Conservation (phyloP, 345 rosid species). For the Heritiera fomes region DNA sequence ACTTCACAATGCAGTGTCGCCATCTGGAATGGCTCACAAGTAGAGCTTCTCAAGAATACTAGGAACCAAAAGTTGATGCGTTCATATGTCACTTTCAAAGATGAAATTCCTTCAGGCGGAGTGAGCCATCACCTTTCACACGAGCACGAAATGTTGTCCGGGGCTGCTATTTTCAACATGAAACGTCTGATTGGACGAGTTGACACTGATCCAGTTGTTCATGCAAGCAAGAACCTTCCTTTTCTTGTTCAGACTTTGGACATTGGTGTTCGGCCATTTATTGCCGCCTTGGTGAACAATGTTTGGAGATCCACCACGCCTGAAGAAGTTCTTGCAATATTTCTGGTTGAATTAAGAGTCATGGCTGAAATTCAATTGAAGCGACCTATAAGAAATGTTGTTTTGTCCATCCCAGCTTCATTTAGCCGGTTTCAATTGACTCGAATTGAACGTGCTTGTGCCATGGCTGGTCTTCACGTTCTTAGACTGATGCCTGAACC, state of each 20-base stretch:
- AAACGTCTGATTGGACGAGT: constrained; percentile 87
- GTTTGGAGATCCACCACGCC: constrained; percentile 90
- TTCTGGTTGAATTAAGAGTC: constrained; percentile 62
- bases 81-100: constrained; percentile 80
- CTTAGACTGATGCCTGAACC: constrained; percentile 92
- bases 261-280: constrained; percentile 80
- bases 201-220: constrained; percentile 81
- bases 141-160: constrained; percentile 76
- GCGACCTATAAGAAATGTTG: constrained; percentile 68
- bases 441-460: constrained; percentile 81
- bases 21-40: constrained; percentile 81
- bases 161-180: constrained; percentile 87
- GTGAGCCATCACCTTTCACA: constrained; percentile 68
- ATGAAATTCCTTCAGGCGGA: constrained; percentile 75
- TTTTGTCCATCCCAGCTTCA: constrained; percentile 79
- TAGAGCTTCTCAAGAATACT: constrained; percentile 72
- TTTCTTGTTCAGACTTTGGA: constrained; percentile 85
- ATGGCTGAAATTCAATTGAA: constrained; percentile 80
- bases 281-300: constrained; percentile 78
- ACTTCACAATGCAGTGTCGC: constrained; percentile 88
- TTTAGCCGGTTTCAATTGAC: constrained; percentile 82
- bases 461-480: constrained; percentile 86
- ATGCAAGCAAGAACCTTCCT: constrained; percentile 68
- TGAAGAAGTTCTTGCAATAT: constrained; percentile 86
- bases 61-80: constrained; percentile 73